phyloP scores from a whole-genome alignment of 2,329 filamentous ascomycete genomes.

The Talaromyces marneffei region DNA sequence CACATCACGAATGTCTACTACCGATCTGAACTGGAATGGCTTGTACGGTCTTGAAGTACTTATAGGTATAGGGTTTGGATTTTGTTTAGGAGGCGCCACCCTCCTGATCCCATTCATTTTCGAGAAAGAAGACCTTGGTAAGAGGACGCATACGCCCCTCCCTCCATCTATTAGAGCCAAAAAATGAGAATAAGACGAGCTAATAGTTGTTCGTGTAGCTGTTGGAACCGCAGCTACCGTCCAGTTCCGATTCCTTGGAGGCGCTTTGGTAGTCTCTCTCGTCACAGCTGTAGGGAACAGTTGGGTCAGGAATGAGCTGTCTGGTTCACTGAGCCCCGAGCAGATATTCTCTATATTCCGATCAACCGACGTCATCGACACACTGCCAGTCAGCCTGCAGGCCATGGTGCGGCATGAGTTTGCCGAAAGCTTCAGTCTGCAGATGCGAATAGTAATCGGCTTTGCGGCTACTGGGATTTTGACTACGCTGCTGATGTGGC shows the following conservation, averaged over 20 bases:
- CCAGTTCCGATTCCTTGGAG: constrained; percentile 17
- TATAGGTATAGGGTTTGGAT: not conserved
- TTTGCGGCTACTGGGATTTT: constrained; percentile 14
- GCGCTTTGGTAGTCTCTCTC: constrained; percentile 13
- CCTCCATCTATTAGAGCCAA: not conserved
- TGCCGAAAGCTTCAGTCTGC: not conserved
- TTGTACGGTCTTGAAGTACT: not conserved
- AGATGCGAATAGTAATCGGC: constrained; percentile 11
- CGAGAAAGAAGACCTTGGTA: not conserved
- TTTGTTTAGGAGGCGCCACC: not conserved
- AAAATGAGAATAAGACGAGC: too few relatives aligned
- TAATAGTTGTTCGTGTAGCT: not conserved
- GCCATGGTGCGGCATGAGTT: not conserved
- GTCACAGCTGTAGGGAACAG: constrained; percentile 10
- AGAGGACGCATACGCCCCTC: too few relatives aligned
- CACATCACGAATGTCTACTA: not conserved
- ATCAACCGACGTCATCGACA: not conserved
- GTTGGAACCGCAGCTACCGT: constrained; percentile 16
- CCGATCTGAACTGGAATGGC: constrained; percentile 4
- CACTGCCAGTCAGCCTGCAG: not conserved
- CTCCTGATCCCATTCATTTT: not conserved
- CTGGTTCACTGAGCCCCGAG: not conserved
- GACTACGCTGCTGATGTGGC: constrained; percentile 15
- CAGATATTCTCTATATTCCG: not conserved
- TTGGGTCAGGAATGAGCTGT: not conserved